phyloP scores from a whole-genome alignment of 129 eudicot species.

The sunflower (Helianthus annuus) region HanXRQr2.0-SUNRISE NC_035436.2:166554827-166555326 shows the following conservation, averaged over 20 bases:
- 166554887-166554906: background rate
- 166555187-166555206: background rate
- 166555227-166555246: slow-evolving; percentile 2
- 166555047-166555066: slow-evolving; percentile 51
- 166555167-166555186: slow-evolving; percentile 17
- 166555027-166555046: background rate
- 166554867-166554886: no score
- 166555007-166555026: no score
- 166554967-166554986: no score
- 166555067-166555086: slow-evolving; percentile 77
- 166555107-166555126: slow-evolving; percentile 82
- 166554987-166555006: no score
- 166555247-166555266: slow-evolving; percentile 46
- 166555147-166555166: slow-evolving; percentile 64
- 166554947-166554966: no score
- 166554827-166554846: no score
- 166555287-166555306: slow-evolving; percentile 11
- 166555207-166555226: slow-evolving; percentile 8
- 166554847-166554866: no score
- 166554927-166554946: no score
- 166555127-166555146: slow-evolving; percentile 73
- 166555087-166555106: slow-evolving; percentile 64
- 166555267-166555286: background rate
- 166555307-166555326: slow-evolving; percentile 24
- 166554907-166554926: background rate